Conservation (phyloP, 2,329 filamentous ascomycete species). For the Cryphonectria naterciae region DNA sequence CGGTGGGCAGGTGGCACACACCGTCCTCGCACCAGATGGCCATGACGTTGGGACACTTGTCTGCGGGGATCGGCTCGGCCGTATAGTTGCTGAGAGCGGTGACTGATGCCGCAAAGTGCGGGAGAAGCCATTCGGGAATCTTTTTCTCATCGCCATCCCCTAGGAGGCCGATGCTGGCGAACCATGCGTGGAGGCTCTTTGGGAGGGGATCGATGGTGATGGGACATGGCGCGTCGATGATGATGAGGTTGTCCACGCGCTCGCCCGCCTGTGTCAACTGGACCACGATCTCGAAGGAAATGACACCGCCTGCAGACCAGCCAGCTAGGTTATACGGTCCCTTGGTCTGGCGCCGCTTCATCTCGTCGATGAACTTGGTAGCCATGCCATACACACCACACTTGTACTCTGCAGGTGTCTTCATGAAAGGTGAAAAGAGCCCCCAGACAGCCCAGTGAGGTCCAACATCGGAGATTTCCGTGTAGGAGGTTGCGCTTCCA, state of each 20-base stretch:
- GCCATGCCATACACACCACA: constrained; percentile 70
- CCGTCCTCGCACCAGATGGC: constrained; percentile 76
- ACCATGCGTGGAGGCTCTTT: constrained; percentile 67
- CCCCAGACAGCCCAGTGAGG: constrained; percentile 53
- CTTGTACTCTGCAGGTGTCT: constrained; percentile 66
- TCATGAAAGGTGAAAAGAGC: constrained; percentile 74
- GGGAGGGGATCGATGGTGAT: constrained; percentile 71
- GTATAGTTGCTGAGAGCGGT: constrained; percentile 71
- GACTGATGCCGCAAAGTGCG: constrained; percentile 73
- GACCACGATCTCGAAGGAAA: constrained; percentile 68
- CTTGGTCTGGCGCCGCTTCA: constrained; percentile 69
- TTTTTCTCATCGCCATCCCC: constrained; percentile 63
- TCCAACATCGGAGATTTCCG: constrained; percentile 58
- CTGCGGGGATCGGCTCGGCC: constrained; percentile 63
- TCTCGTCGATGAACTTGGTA: constrained; percentile 68
- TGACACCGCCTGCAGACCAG: constrained; percentile 78
- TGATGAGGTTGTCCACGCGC: constrained; percentile 61
- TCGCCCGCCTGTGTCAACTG: constrained; percentile 63
- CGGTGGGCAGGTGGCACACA: constrained; percentile 68
- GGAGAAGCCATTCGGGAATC: constrained; percentile 73
- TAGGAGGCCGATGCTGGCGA: constrained; percentile 72
- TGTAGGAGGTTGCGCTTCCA: constrained; percentile 70
- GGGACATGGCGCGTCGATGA: constrained; percentile 70
- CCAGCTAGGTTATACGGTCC: constrained; percentile 72
- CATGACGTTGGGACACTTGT: constrained; percentile 63